Evolutionary conservation across 352 stramenopile genomes (phyloP).

Genomic region (Peronosclerospora sorghi): DNA sequence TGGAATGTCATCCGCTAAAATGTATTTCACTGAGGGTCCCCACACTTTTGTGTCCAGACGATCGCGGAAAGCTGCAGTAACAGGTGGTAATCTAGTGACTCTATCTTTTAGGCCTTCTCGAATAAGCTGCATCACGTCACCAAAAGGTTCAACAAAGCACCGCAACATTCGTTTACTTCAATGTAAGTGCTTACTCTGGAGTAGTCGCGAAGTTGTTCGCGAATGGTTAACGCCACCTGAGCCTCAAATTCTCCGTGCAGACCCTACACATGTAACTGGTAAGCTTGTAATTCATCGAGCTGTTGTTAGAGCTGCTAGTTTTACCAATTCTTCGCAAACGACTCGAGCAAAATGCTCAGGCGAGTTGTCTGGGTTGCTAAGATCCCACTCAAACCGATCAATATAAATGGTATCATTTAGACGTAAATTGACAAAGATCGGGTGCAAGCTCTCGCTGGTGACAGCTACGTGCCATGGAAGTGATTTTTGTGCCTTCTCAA

Average conservation of each 20-base stretch:
- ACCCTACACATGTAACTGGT: constrained; percentile 19
- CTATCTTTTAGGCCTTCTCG: constrained; percentile 54
- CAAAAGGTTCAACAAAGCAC: constrained; percentile 1
- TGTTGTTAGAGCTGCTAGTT: background rate
- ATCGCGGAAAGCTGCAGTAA: constrained; percentile 47
- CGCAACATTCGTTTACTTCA: background rate
- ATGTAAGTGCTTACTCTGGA: constrained; percentile 28
- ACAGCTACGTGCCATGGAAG: constrained; percentile 49
- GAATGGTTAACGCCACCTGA: constrained; percentile 66
- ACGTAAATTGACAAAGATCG: constrained; percentile 74
- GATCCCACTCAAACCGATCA: constrained; percentile 76
- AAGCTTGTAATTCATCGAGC: background rate
- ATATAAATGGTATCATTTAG: constrained; percentile 75
- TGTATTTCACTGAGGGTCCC: constrained; percentile 63
- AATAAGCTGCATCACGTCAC: constrained; percentile 33
- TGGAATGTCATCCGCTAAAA: constrained; percentile 62
- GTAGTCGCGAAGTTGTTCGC: constrained; percentile 68
- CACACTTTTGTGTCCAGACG: constrained; percentile 46
- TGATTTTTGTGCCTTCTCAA: constrained; percentile 47
- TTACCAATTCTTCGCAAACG: constrained; percentile 62
- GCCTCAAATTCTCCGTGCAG: constrained; percentile 72
- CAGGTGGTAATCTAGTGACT: constrained; percentile 44
- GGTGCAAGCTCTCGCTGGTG: constrained; percentile 47
- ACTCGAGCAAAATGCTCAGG: constrained; percentile 55
- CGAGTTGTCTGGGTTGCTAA: constrained; percentile 53